Base-by-base conservation (phyloP, 75 land plant genomes). In the Azolla pinnata region DNA sequence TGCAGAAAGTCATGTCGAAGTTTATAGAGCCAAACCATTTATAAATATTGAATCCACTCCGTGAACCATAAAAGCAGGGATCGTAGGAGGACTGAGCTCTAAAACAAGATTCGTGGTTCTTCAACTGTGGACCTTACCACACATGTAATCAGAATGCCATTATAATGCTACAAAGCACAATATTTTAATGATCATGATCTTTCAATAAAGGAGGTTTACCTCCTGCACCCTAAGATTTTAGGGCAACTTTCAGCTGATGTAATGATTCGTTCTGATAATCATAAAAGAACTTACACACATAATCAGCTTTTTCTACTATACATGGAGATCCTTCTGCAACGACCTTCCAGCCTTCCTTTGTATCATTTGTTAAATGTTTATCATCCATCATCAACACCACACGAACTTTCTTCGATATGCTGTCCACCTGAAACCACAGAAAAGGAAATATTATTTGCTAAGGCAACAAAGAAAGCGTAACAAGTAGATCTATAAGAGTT, bases 191-290 rank as follows among this genome's bases (percentile, higher is more conserved):
- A n/a, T n/a, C n/a, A n/a, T n/a, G n/a, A n/a, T n/a, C n/a, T n/a
- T n/a, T n/a, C n/a, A n/a, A n/a, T n/a, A n/a, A n/a, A n/a, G n/a
- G n/a, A n/a, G n/a, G n/a, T n/a, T n/a, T n/a, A n/a, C n/a, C n/a
- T n/a, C n/a, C n/a, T n/a, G n/a, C n/a, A n/a, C n/a, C n/a, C 51
- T 48, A 48, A 3, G 21, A 52, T 52, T 2, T 52, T 29, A 52
- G 27, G 4, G 54, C 25, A 23, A 29, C 2, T 28, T 67, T 60
- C 31, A 67, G n/a, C 54, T 67, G 64, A 67, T 67, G 57, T 19
- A 67, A 53, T 26, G 70, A 67, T 46, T 60, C 70, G 19, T 40
- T 67, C 16, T 49, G 24, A 60, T 60, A 21, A 45, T 67, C 70
- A 52, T 60, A 67, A 54, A 67, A 67, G 48, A 60, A 67, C 9